Base-by-base conservation (phyloP, 495 filamentous ascomycete genomes). In the Penicillium macrosclerotiorum region DNA sequence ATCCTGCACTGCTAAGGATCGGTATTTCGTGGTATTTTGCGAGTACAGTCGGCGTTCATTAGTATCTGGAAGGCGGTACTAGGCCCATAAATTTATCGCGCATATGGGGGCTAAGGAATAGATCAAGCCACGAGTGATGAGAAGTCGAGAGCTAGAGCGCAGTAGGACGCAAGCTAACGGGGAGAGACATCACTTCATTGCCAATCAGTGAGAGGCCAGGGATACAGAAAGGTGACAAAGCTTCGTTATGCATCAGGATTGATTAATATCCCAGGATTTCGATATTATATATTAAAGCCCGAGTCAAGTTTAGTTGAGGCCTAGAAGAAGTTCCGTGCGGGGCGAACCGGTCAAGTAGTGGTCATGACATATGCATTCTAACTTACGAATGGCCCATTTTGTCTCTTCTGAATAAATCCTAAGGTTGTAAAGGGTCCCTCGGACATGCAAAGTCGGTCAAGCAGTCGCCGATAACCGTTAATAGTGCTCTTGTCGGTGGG, bases 51-150 rank as follows among this genome's bases (percentile, higher is more conserved):
- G 11, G 25, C 25, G 25, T 27, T 27, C 25, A 27, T n/a, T n/a
- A 11, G 25, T 27, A 27, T 5, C 25, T 27, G 25, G 25, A 5
- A 5, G 5, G 11, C 25, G 16, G 32, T 35, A 18, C 32, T 18
- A 35, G 32, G 16, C 18, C 32, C 18, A 35, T 35, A 14, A 35
- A 35, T 18, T 35, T 35, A 35, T 35, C 32, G 32, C 32, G 32
- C 32, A 35, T 35, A 18, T 35, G 32, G 32, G 32, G 32, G 32
- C 32, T 35, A 35, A 18, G 32, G 32, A 35, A 35, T 35, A 35
- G 32, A 20, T 35, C 32, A 35, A 35, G 32, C 30, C 30, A 3
- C 8, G 25, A 11, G 25, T 27, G 25, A 27, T 27, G 25, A 27
- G 25, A 11, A 27, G 25, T 27, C 11, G 25, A 27, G 25, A 27